Percentiles rank a stretch among this genome's conserved stretches.
These are phyloP conservation scores for Hypoxylon cercidicola DNA, from an alignment of 495 filamentous ascomycete genomes.

Conservation along the genomic window DNA sequence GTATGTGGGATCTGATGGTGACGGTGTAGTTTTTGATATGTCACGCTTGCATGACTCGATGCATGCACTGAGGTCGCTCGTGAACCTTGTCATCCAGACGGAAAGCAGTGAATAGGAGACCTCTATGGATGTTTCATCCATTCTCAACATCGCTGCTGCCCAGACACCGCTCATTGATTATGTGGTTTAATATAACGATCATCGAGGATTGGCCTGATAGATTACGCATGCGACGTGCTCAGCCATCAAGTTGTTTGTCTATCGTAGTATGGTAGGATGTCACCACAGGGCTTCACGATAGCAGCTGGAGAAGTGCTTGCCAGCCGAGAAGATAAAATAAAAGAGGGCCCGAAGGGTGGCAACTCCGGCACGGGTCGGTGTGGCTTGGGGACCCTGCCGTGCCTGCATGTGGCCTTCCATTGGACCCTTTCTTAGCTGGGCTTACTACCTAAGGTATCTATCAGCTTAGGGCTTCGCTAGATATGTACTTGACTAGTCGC, in stretches of 20 bases:
- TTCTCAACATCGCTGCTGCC: too few relatives aligned
- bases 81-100: too few relatives aligned
- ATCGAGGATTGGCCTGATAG: conserved; percentile 18
- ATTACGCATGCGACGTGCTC: conserved; percentile 7
- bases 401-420: conserved; percentile 9
- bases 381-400: neutral
- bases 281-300: too few relatives aligned
- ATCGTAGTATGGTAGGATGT: too few relatives aligned
- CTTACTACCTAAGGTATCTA: too few relatives aligned
- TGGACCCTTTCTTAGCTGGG: conserved; percentile 8
- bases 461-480: too few relatives aligned
- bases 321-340: neutral
- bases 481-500: too few relatives aligned
- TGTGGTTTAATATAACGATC: conserved; percentile 11
- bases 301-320: neutral
- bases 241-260: neutral
- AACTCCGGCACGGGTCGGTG: neutral
- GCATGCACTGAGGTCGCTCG: too few relatives aligned
- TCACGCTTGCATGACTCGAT: neutral
- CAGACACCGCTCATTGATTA: too few relatives aligned
- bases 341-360: neutral
- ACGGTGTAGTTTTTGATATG: neutral
- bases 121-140: too few relatives aligned
- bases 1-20: conserved; percentile 5
- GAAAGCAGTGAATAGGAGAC: too few relatives aligned